A percentile compares a stretch with the other conserved stretches of the same genome.
Evolutionary conservation across 73 alveolate genomes (phyloP).

Genomic region (Symbiodinium natans): DNA sequence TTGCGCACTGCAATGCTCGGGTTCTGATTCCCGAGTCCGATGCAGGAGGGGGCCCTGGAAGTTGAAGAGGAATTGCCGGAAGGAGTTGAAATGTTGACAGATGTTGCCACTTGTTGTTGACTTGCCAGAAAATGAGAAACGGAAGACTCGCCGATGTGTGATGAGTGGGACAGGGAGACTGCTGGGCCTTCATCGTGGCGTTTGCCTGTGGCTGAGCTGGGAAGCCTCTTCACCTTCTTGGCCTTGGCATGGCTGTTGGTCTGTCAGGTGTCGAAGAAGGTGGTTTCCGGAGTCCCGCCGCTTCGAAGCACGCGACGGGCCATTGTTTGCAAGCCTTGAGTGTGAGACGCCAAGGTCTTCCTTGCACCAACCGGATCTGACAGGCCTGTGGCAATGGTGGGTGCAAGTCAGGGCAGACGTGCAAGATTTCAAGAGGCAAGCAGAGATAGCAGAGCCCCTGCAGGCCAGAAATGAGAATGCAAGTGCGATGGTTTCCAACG

Average conservation of each 20-base stretch:
- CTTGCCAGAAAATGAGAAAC: too few species aligned
- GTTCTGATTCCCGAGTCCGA: not conserved
- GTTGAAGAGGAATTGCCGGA: not conserved
- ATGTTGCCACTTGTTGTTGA: not conserved
- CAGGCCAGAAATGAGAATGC: conserved; percentile 3
- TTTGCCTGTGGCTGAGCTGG: not conserved
- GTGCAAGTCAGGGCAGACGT: not conserved
- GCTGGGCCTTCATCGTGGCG: not conserved
- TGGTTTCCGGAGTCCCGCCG: not conserved
- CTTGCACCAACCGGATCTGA: not conserved
- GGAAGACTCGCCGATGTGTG: too few species aligned
- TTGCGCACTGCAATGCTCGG: not conserved
- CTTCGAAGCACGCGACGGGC: not conserved
- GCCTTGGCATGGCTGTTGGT: not conserved
- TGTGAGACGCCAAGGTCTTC: not conserved
- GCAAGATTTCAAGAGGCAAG: not conserved
- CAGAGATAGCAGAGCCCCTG: not conserved
- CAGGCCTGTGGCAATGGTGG: not conserved
- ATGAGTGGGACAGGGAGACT: not conserved
- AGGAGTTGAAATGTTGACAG: not conserved
- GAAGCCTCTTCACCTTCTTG: not conserved
- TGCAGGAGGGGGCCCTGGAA: not conserved
- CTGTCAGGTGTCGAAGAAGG: not conserved
- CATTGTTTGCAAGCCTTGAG: too few species aligned
- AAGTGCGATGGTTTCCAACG: not conserved